Conservation (phyloP, 345 rosid genomes). For the Tarenaya hassleriana region DNA sequence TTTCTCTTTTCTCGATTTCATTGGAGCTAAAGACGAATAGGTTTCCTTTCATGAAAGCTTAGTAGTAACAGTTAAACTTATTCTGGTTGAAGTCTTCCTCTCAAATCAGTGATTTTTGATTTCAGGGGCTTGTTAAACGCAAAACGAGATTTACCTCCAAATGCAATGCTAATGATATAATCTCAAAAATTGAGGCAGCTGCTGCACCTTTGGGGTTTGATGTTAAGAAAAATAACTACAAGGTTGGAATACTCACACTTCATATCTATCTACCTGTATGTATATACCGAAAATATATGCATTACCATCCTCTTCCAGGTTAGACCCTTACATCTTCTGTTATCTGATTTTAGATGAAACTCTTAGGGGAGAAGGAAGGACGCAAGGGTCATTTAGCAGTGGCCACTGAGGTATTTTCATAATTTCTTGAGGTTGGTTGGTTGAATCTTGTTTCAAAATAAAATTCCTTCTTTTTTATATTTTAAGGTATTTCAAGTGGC, state of each 20-base stretch:
- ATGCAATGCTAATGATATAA: conserved; percentile 75
- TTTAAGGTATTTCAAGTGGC: conserved; percentile 89
- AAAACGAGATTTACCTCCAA: conserved; percentile 93
- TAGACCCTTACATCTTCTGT: conserved; percentile 1
- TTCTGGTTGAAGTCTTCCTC: not conserved
- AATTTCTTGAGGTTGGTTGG: not conserved
- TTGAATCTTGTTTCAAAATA: not conserved
- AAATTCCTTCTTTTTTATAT: not conserved
- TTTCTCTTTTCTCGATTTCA: not conserved
- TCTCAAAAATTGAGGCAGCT: conserved; percentile 79
- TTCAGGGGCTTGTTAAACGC: conserved; percentile 85
- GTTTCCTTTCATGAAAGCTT: not conserved
- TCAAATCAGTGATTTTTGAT: conserved; percentile 15
- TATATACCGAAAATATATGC: not conserved
- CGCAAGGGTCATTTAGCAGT: conserved; percentile 96
- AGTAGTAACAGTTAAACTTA: not conserved
- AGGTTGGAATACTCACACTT: conserved; percentile 43
- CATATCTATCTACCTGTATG: not conserved
- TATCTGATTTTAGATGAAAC: conserved; percentile 62
- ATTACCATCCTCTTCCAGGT: conserved; percentile 3
- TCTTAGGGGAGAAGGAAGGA: conserved; percentile 86
- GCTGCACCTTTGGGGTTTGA: conserved; percentile 91
- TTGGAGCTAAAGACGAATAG: conserved; percentile 1
- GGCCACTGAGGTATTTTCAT: conserved; percentile 67
- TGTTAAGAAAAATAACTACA: conserved; percentile 83